Percentiles rank a stretch among this genome's conserved stretches.
phyloP scores from a whole-genome alignment of 345 rosid species.

The Brassica nigra region DNA sequence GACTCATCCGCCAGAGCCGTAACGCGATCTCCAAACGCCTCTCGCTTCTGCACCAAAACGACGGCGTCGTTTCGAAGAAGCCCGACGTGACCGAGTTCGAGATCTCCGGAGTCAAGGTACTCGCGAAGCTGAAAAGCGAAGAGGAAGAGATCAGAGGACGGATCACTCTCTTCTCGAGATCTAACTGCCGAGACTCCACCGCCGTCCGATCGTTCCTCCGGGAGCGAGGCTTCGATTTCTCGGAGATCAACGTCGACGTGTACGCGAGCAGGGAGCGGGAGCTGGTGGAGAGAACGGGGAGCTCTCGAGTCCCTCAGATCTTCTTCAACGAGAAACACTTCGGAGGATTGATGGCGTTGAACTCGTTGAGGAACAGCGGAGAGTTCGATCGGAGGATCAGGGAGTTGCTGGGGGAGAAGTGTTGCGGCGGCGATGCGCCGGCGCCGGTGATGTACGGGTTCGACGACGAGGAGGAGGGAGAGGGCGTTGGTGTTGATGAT shows the following conservation, averaged over 20 bases:
- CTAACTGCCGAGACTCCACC: constrained; percentile 76
- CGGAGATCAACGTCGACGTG: constrained; percentile 87
- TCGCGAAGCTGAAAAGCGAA: constrained; percentile 58
- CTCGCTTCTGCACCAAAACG: constrained; percentile 38
- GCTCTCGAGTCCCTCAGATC: constrained; percentile 71
- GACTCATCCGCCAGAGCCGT: constrained; percentile 63
- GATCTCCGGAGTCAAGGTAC: constrained; percentile 75
- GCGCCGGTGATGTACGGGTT: constrained; percentile 61
- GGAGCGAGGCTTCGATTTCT: constrained; percentile 56
- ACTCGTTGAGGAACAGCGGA: constrained; percentile 75
- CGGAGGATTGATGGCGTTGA: constrained; percentile 80
- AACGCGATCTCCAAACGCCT: constrained; percentile 60
- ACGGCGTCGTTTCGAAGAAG: neutral
- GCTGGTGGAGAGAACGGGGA: constrained; percentile 62
- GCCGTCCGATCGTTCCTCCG: constrained; percentile 75
- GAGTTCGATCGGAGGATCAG: constrained; percentile 56
- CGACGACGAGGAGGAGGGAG: constrained; percentile 40
- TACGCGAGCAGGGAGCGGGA: constrained; percentile 63
- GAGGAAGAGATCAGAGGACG: constrained; percentile 52
- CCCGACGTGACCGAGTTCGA: constrained; percentile 62
- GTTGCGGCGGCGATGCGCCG: constrained; percentile 64
- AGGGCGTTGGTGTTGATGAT: constrained; percentile 33
- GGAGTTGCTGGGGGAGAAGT: constrained; percentile 55
- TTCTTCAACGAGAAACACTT: constrained; percentile 81
- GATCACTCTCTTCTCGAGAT: constrained; percentile 70